These are phyloP conservation scores for Chytridium lagenaria DNA, from an alignment of 371 early-diverging fungal species.

Conservation along the genomic window DNA sequence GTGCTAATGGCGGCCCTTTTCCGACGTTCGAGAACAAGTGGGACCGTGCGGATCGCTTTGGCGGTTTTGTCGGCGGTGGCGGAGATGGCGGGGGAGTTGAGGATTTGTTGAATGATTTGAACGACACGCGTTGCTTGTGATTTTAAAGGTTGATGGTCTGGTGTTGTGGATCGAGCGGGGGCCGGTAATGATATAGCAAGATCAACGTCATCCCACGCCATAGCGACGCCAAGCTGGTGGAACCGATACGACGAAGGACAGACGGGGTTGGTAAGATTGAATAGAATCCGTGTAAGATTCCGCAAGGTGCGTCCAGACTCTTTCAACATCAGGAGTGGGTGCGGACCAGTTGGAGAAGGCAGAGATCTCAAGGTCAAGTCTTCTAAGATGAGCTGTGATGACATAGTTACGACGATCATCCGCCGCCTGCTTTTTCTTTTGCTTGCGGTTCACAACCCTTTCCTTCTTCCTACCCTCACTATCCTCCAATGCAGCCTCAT, in stretches of 20 bases:
- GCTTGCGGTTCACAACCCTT: neutral
- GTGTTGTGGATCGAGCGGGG: neutral
- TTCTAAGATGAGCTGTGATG: neutral
- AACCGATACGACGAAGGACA: neutral
- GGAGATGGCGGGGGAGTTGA: conserved; percentile 4
- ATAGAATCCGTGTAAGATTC: neutral
- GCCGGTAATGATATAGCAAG: neutral
- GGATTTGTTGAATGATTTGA: neutral
- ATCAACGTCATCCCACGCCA: conserved; percentile 12
- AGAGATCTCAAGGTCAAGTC: neutral
- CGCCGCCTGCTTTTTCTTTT: neutral
- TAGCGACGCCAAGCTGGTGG: neutral
- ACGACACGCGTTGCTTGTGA: neutral
- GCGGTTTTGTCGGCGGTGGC: neutral
- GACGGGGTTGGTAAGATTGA: neutral
- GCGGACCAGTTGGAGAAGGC: neutral
- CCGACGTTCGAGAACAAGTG: neutral
- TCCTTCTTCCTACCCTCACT: neutral
- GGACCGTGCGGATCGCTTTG: neutral
- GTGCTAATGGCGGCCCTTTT: too few species aligned
- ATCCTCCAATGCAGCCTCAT: neutral
- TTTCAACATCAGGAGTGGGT: neutral
- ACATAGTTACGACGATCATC: too few species aligned
- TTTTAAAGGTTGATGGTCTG: neutral
- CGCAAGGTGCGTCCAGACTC: neutral